A percentile compares a stretch with the other conserved stretches of the same genome.
Conservation (phyloP, 192 early-diverging fungal species). For the Kappamyces sp. region DNA sequence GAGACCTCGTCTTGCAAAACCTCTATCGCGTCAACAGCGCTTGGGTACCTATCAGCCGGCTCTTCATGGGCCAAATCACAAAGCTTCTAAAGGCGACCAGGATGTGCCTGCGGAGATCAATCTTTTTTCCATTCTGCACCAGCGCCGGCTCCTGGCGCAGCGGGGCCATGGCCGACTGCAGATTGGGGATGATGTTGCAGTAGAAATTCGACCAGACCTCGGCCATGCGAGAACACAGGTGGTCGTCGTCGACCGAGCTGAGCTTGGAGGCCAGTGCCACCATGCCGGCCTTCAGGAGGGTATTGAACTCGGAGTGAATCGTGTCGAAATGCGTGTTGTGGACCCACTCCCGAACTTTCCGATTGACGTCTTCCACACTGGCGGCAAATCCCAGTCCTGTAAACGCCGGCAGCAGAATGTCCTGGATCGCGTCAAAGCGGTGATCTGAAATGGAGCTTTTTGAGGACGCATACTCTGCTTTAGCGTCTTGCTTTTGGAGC, state of each 20-base stretch:
- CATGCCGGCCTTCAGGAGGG: conserved; percentile 13
- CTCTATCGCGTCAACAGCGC: background rate
- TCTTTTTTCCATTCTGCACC: conserved; percentile 9
- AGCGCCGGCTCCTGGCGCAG: background rate
- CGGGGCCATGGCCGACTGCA: conserved; percentile 9
- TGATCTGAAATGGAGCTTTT: too few relatives aligned
- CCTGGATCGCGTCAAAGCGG: background rate
- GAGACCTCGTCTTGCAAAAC: background rate
- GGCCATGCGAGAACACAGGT: background rate
- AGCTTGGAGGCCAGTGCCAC: conserved; percentile 7
- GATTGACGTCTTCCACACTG: conserved; percentile 6
- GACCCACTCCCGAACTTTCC: conserved; percentile 13
- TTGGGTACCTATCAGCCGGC: conserved; percentile 5
- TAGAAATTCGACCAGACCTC: conserved; percentile 10
- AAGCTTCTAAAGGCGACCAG: conserved; percentile 2
- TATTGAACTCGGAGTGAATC: conserved; percentile 8
- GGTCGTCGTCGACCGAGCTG: background rate
- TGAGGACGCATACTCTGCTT: too few relatives aligned
- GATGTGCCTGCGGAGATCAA: conserved; percentile 1
- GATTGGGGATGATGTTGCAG: conserved; percentile 9
- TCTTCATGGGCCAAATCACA: conserved; percentile 14
- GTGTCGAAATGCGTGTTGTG: conserved; percentile 4
- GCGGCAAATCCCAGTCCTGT: conserved; percentile 6
- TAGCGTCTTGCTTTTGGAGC: too few relatives aligned
- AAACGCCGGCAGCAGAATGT: conserved; percentile 12